Evolutionary conservation across 305 asterid genomes (phyloP).

Genomic region (Fraxinus greggii): DNA sequence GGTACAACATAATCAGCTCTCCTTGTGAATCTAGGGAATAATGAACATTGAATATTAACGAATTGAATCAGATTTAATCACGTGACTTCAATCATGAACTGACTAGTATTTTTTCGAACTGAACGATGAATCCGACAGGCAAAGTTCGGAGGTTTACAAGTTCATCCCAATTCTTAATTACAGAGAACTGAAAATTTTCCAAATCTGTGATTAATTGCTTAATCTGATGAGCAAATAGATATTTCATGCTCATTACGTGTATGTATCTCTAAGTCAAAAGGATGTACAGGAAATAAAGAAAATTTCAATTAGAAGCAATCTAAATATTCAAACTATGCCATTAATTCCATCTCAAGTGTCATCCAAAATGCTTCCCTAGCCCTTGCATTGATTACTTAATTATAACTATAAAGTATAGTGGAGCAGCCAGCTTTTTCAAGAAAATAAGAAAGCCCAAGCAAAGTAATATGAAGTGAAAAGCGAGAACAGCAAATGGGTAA

Average conservation of each 20-base stretch:
- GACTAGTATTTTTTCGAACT: not conserved
- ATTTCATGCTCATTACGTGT: not conserved
- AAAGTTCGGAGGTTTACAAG: not conserved
- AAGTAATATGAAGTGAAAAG: not conserved
- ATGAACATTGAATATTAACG: not conserved
- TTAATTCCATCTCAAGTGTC: not conserved
- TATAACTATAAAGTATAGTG: not conserved
- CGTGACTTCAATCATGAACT: not conserved
- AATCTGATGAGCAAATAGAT: not conserved
- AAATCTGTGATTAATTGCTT: not conserved
- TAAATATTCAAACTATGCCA: conserved; percentile 3
- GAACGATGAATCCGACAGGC: not conserved
- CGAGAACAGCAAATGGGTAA: not conserved
- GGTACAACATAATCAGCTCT: not conserved
- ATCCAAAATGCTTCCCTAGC: not conserved
- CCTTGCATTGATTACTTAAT: not conserved
- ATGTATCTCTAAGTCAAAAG: not conserved
- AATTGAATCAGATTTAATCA: not conserved
- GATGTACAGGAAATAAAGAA: not conserved
- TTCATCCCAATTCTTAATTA: not conserved
- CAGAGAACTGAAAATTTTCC: not conserved
- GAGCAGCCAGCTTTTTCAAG: not conserved
- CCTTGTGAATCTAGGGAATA: not conserved
- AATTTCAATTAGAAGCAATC: not conserved
- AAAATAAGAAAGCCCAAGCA: not conserved